A percentile compares a stretch with the other conserved stretches of the same genome.
These are phyloP conservation scores for Salix exigua DNA, from an alignment of 345 rosid species.

Conservation along the genomic window DNA sequence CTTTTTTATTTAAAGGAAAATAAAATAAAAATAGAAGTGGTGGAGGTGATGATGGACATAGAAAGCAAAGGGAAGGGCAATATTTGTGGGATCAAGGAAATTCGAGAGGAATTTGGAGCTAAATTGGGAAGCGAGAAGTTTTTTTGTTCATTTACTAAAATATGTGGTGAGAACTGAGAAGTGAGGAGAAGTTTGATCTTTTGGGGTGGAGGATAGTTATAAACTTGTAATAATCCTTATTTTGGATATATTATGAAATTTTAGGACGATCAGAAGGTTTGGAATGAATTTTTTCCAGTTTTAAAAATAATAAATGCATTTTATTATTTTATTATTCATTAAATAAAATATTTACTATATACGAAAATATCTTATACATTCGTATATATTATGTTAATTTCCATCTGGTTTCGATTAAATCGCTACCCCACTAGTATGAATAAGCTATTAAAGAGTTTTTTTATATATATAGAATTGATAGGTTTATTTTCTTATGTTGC, in stretches of 20 bases:
- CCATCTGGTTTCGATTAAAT: too few species aligned
- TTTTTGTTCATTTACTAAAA: background rate
- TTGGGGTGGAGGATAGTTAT: background rate
- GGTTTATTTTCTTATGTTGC: background rate
- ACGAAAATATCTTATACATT: too few species aligned
- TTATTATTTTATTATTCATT: too few species aligned
- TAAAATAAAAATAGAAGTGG: background rate
- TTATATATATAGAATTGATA: background rate
- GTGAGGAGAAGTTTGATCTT: background rate
- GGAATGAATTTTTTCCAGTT: too few species aligned
- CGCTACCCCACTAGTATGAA: too few species aligned
- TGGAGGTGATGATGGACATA: background rate
- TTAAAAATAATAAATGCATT: too few species aligned
- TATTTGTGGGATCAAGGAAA: background rate
- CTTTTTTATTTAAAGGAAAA: background rate
- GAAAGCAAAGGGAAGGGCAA: background rate
- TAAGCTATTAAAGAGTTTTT: too few species aligned
- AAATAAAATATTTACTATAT: too few species aligned
- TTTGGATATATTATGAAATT: too few species aligned
- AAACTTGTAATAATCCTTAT: too few species aligned
- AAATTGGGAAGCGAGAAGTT: background rate
- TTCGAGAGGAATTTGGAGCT: constrained; percentile 4
- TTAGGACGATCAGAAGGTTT: too few species aligned
- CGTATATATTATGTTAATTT: too few species aligned
- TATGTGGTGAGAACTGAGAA: background rate